These are phyloP conservation scores for Aspergillus versicolor DNA, from an alignment of 2,329 filamentous ascomycete species.

Conservation along the genomic window DNA sequence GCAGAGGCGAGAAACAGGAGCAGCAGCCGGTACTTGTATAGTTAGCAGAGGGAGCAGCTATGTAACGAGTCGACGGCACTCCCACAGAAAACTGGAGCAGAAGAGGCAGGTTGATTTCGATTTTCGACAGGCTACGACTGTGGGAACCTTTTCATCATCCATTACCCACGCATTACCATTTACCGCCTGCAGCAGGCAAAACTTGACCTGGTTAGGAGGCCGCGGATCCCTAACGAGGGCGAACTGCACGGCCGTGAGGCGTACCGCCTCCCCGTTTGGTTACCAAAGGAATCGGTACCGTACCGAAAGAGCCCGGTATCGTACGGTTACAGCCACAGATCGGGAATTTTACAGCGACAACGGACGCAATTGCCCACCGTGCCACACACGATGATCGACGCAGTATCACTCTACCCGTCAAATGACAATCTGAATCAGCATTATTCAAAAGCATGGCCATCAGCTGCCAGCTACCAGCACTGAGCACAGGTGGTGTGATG, in stretches of 20 bases:
- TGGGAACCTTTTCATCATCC: slow-evolving; percentile 9
- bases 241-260: neutral
- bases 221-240: neutral
- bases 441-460: neutral
- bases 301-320: slow-evolving; percentile 12
- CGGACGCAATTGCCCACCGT: neutral
- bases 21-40: slow-evolving; percentile 4
- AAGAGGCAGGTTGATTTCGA: slow-evolving; percentile 2
- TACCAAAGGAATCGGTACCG: neutral
- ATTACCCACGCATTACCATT: slow-evolving; percentile 1
- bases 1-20: neutral
- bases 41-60: neutral
- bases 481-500: slow-evolving; percentile 1
- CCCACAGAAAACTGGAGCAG: neutral
- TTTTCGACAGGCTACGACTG: neutral
- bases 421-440: slow-evolving; percentile 1
- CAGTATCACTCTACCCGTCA: neutral
- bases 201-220: neutral
- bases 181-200: neutral
- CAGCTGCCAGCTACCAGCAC: neutral
- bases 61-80: slow-evolving; percentile 2
- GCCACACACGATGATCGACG: slow-evolving; percentile 1
- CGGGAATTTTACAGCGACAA: neutral
- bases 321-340: slow-evolving; percentile 18
- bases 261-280: slow-evolving; percentile 8